Evolutionary conservation across 768 basidiomycete species (phyloP).

Genomic region (Royoungia palumana): DNA sequence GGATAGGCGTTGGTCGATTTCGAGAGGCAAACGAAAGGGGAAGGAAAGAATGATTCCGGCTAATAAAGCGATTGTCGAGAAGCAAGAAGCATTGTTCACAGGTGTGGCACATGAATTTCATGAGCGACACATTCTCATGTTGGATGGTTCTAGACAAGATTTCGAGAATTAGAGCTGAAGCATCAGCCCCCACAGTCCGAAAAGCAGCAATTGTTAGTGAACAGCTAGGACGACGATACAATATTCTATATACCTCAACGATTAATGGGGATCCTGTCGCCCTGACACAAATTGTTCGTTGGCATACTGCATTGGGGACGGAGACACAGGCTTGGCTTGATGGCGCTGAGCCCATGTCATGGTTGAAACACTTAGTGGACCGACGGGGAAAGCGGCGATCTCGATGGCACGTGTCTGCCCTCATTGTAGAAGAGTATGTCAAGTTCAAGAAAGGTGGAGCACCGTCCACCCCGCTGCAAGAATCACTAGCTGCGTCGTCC

Average conservation of each 20-base stretch:
- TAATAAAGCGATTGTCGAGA: constrained; percentile 46
- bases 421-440: constrained; percentile 65
- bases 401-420: constrained; percentile 64
- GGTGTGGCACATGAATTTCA: constrained; percentile 37
- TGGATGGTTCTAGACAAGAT: constrained; percentile 49
- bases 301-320: constrained; percentile 54
- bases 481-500: constrained; percentile 12
- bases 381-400: constrained; percentile 42
- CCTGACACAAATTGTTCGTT: constrained; percentile 50
- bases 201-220: constrained; percentile 64
- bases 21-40: constrained; percentile 50
- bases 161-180: constrained; percentile 45
- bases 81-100: constrained; percentile 55
- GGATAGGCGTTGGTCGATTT: constrained; percentile 64
- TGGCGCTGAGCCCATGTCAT: constrained; percentile 65
- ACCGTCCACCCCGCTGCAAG: constrained; percentile 12
- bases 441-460: constrained; percentile 37
- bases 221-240: constrained; percentile 66
- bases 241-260: constrained; percentile 44
- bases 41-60: constrained; percentile 47
- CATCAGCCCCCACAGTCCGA: constrained; percentile 51
- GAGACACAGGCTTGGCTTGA: constrained; percentile 53
- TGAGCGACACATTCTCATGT: background rate
- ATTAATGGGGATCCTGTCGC: constrained; percentile 37
- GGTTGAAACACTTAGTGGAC: constrained; percentile 65